Percentiles rank a stretch among this genome's conserved stretches.
Conservation (phyloP, 2,329 filamentous ascomycete species). For the Albifimbria verrucaria region DNA sequence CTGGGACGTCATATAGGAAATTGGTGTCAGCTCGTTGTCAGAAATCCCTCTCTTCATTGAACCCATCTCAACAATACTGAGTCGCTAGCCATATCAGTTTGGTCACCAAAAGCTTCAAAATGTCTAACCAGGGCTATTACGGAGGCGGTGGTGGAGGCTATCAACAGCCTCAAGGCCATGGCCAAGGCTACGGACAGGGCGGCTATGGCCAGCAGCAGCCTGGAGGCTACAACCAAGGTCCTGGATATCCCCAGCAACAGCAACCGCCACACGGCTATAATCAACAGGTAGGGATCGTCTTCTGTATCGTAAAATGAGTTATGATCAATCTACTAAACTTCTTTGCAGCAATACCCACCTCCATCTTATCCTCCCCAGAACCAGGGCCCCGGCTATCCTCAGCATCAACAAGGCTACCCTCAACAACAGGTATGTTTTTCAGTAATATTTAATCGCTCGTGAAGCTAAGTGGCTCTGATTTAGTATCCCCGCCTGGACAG, state of each 20-base stretch:
- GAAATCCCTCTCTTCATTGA: no score
- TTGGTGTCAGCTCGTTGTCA: no score
- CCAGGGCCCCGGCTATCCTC: not conserved
- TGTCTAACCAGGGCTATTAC: conserved; percentile 38
- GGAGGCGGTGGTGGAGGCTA: conserved; percentile 21
- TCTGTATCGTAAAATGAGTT: no score
- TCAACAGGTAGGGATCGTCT: conserved; percentile 25
- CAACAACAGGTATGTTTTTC: not conserved
- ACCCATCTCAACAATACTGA: no score
- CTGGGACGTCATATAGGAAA: no score
- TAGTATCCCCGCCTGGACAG: conserved; percentile 4
- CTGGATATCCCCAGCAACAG: conserved; percentile 18
- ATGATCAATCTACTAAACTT: no score
- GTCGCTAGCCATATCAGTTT: no score
- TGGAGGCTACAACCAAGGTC: conserved; percentile 14
- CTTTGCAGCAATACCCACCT: conserved; percentile 5
- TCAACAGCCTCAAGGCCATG: conserved; percentile 13
- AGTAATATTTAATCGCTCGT: not conserved
- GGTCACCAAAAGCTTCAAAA: conserved; percentile 10
- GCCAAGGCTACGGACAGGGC: conserved; percentile 16
- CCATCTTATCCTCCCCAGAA: conserved; percentile 4
- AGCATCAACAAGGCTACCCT: not conserved
- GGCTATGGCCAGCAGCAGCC: conserved; percentile 19
- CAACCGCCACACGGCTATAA: conserved; percentile 7
- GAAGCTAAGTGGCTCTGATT: no score